Evolutionary conservation across 2,329 filamentous ascomycete genomes (phyloP).

Genomic region (Alternaria incomplexa): DNA sequence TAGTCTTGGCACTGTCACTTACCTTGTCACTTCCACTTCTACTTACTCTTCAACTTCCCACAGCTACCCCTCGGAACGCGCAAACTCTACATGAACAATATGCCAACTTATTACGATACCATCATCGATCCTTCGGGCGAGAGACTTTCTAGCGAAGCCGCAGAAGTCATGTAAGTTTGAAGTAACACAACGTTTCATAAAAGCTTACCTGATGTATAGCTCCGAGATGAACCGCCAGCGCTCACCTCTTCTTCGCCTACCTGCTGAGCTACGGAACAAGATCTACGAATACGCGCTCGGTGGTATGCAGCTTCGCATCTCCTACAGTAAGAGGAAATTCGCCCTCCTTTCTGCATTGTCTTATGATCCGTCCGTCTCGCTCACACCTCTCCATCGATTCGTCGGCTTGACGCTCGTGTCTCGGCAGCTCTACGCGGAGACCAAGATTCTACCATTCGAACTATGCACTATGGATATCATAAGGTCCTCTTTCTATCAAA

Average conservation of each 20-base stretch:
- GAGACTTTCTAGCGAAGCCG: background rate
- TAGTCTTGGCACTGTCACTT: background rate
- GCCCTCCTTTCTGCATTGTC: background rate
- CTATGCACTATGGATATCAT: background rate
- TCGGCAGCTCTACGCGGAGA: background rate
- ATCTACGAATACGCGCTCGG: background rate
- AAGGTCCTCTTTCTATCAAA: background rate
- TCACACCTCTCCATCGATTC: background rate
- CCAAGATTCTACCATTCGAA: background rate
- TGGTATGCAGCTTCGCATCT: background rate
- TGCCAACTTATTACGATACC: background rate
- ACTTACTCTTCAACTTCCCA: background rate
- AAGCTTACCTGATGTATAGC: background rate
- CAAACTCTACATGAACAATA: background rate
- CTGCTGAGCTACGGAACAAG: background rate
- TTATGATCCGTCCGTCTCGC: background rate
- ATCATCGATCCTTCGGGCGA: background rate
- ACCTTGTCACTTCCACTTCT: background rate
- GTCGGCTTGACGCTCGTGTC: background rate
- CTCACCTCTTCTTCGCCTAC: background rate
- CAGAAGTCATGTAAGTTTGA: background rate
- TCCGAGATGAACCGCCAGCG: background rate
- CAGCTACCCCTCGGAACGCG: background rate
- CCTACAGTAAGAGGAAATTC: fast-evolving
- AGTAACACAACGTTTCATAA: fast-evolving